Percentiles rank a stretch among this genome's conserved stretches.
Evolutionary conservation across 1,139 yeast genomes (phyloP).

Genomic region (Oligophagozyma castellii): DNA sequence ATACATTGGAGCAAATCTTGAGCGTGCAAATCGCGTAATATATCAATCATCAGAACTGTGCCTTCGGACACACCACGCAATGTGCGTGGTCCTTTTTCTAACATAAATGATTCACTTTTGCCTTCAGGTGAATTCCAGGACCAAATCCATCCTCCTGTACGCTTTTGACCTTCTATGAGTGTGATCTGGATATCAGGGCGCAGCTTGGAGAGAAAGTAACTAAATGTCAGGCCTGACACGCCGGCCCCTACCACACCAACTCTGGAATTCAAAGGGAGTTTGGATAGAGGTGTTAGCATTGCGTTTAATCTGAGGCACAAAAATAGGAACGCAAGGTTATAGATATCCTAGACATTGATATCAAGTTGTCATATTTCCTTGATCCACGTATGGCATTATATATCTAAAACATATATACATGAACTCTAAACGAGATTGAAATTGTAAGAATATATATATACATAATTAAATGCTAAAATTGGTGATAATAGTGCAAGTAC

Average conservation of each 20-base stretch:
- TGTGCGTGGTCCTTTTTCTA: slow-evolving; percentile 71
- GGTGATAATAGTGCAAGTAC: too few relatives aligned
- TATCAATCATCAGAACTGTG: slow-evolving; percentile 45
- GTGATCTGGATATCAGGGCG: slow-evolving; percentile 61
- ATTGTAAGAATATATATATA: too few relatives aligned
- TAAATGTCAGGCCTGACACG: slow-evolving; percentile 67
- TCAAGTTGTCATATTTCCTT: too few relatives aligned
- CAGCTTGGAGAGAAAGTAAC: slow-evolving; percentile 54
- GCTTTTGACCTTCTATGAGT: slow-evolving; percentile 39
- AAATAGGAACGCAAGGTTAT: too few relatives aligned
- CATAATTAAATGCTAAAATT: too few relatives aligned
- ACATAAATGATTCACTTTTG: slow-evolving; percentile 20
- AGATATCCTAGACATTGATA: too few relatives aligned
- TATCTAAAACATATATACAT: too few relatives aligned
- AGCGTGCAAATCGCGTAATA: slow-evolving; percentile 33
- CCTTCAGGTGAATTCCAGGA: slow-evolving; percentile 27
- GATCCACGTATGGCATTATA: too few relatives aligned
- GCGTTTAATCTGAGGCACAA: too few relatives aligned
- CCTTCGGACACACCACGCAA: slow-evolving; percentile 60
- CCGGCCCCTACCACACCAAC: slow-evolving; percentile 80
- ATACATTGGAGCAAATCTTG: slow-evolving; percentile 37
- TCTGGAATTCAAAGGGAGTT: slow-evolving; percentile 25
- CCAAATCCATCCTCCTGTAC: slow-evolving; percentile 73
- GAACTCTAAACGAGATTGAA: too few relatives aligned
- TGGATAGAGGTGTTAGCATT: slow-evolving; percentile 4